phyloP scores from a whole-genome alignment of 345 rosid genomes.

The Citrus cavaleriei region DNA sequence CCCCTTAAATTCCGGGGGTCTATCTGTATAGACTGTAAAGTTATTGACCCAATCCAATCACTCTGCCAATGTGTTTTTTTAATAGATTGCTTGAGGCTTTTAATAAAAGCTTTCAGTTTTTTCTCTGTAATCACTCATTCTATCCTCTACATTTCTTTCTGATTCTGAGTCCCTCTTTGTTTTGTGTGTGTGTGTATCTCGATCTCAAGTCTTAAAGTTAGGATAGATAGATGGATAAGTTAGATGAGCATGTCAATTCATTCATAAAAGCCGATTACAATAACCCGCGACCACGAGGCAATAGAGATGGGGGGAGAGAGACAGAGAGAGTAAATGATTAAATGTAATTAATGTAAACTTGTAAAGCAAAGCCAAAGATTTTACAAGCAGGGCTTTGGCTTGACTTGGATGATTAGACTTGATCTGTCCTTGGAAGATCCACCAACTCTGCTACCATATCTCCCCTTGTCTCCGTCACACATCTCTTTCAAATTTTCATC shows the following conservation, averaged over 20 bases:
- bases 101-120: not conserved
- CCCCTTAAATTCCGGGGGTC: conserved; percentile 46
- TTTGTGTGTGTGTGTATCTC: too few species aligned
- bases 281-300: too few species aligned
- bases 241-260: too few species aligned
- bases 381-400: not conserved
- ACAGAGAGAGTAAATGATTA: not conserved
- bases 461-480: conserved; percentile 18
- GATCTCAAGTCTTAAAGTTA: too few species aligned
- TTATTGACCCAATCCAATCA: not conserved
- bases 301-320: not conserved
- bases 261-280: too few species aligned
- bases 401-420: conserved; percentile 28
- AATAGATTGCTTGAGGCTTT: conserved; percentile 5
- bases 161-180: too few species aligned
- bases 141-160: not conserved
- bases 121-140: not conserved
- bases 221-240: too few species aligned
- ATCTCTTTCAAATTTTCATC: not conserved
- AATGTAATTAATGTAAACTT: conserved; percentile 11
- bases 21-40: not conserved
- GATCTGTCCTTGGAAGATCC: conserved; percentile 40
- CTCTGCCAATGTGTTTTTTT: not conserved
- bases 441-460: conserved; percentile 24
- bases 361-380: conserved; percentile 1